Percentiles rank a stretch among this genome's conserved stretches.
Conservation (phyloP, 2,329 filamentous ascomycete genomes). For the Trichoderma gracile region DNA sequence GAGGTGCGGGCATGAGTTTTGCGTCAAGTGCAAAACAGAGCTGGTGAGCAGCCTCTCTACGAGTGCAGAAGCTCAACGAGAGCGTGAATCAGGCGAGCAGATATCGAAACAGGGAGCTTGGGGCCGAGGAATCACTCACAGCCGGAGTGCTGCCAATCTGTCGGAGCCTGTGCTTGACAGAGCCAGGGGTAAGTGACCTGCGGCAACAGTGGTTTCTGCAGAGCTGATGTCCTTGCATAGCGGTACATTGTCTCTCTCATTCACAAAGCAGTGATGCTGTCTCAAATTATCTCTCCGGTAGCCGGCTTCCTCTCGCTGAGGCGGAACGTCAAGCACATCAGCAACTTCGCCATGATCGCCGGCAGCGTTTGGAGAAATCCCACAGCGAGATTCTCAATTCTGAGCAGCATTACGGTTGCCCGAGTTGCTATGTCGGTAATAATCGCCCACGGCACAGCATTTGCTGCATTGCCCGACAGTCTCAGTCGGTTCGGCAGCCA, state of each 20-base stretch:
- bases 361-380: conserved; percentile 11
- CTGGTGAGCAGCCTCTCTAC: conserved; percentile 27
- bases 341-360: conserved; percentile 14
- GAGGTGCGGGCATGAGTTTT: conserved; percentile 54
- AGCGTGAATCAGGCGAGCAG: background rate
- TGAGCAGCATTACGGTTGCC: conserved; percentile 1
- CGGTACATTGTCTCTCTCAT: background rate
- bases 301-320: background rate
- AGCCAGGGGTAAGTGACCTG: background rate
- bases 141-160: conserved; percentile 4
- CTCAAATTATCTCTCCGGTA: background rate
- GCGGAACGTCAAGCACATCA: conserved; percentile 6
- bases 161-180: background rate
- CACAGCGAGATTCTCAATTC: background rate
- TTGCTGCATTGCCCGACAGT: conserved; percentile 23
- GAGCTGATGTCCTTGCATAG: background rate
- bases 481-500: background rate
- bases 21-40: conserved; percentile 48
- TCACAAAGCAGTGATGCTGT: conserved; percentile 11
- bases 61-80: background rate
- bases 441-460: conserved; percentile 18
- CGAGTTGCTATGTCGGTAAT: conserved; percentile 9
- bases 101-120: background rate
- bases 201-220: background rate
- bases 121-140: background rate